Conservation (phyloP, 208 protist species). For the Entamoeba invadens region DNA sequence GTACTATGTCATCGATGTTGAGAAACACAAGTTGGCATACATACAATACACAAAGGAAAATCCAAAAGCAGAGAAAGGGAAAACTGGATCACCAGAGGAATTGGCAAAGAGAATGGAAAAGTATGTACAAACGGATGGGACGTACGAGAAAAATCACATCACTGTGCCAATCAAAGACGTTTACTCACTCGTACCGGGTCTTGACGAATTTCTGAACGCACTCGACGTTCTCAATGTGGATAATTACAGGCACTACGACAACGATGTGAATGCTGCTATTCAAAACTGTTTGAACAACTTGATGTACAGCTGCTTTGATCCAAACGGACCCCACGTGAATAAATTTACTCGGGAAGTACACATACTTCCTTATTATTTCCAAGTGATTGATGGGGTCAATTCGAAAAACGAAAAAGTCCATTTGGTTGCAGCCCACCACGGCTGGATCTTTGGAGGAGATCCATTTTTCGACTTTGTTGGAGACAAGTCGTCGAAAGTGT, state of each 20-base stretch:
- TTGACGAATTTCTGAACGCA: neutral
- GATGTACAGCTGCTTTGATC: neutral
- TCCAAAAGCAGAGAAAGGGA: neutral
- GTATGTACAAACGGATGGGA: neutral
- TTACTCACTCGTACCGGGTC: neutral
- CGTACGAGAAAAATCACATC: neutral
- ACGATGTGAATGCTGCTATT: neutral
- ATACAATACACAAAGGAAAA: neutral
- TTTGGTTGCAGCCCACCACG: neutral
- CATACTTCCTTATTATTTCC: neutral
- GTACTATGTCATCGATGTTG: neutral
- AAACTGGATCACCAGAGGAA: neutral
- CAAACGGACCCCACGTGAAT: neutral
- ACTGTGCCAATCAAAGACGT: neutral
- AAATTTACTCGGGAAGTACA: neutral
- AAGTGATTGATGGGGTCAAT: neutral
- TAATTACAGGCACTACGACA: neutral
- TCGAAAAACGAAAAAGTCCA: neutral
- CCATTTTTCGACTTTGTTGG: conserved; percentile 28
- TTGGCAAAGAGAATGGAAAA: neutral
- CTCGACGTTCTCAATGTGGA: neutral
- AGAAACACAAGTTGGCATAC: neutral
- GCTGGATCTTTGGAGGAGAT: conserved; percentile 4
- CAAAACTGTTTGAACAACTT: neutral
- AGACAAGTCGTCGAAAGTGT: conserved; percentile 15